Percentiles rank a stretch among this genome's conserved stretches.
phyloP scores from a whole-genome alignment of 352 stramenopile genomes.

The Thalassiosira livingstoniorum region DNA sequence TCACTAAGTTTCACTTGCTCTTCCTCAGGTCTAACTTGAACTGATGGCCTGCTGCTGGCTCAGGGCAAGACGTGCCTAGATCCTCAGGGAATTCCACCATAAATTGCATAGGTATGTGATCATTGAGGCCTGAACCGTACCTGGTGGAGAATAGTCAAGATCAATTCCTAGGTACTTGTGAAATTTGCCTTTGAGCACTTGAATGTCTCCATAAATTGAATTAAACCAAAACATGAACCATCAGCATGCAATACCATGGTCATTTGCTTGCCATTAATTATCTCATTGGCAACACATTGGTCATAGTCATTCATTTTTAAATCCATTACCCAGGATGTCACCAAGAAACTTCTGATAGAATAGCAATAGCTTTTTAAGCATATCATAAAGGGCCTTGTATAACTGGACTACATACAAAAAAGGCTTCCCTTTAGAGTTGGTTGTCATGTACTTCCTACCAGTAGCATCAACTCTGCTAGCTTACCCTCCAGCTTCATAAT shows the following conservation, averaged over 20 bases:
- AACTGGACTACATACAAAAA: background rate
- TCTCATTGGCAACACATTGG: background rate
- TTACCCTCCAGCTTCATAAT: background rate
- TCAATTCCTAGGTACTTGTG: slow-evolving; percentile 3
- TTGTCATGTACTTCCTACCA: background rate
- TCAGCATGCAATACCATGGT: background rate
- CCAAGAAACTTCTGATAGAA: background rate
- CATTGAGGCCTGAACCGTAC: background rate
- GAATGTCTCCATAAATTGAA: background rate
- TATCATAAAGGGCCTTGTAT: background rate
- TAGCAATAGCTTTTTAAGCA: background rate
- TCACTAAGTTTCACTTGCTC: background rate
- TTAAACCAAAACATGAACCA: background rate
- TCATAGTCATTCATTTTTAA: background rate
- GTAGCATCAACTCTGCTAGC: background rate
- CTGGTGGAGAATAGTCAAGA: background rate
- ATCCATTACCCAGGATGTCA: background rate
- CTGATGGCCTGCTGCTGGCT: background rate
- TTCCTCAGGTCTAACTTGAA: background rate
- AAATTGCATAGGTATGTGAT: background rate
- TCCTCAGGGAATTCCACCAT: background rate
- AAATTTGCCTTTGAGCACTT: background rate
- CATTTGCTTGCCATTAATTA: background rate
- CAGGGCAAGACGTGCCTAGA: background rate
- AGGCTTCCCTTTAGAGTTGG: background rate